Evolutionary conservation across 768 basidiomycete genomes (phyloP), one percentile per base, ranked within the genome.

Genomic region (Solioccasus polychromus): DNA sequence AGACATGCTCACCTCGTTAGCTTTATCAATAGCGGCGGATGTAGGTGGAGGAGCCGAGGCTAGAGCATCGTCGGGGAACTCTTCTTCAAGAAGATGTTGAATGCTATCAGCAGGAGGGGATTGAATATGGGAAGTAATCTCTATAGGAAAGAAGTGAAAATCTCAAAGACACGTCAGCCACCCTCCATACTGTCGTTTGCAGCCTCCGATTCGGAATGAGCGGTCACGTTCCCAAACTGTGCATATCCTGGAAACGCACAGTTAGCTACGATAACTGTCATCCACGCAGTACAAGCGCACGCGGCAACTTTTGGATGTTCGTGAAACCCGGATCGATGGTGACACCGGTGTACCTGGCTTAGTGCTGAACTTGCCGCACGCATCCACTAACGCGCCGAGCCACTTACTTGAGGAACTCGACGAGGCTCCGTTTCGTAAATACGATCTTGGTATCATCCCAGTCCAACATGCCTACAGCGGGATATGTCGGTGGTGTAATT

Each of bases 371-470:
- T 57, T 52, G 49, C 51, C 18, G 48, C 45, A 40, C 45, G 44
- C 35, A 24, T 43, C 34, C 24, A 37, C n/a, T 31, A 22, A 32
- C 24, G 23, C 19, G 15, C 9, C 36, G 36, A 46, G 30, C 18
- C 41, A 52, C 75, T 54, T 62, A 87, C 86, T 83, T 86, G 52
- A 90, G 69, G 61, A 90, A 90, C 55, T 89, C 87, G 42, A 88
- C 71, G 51, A 90, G 68, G 34, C 79, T 70, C 31, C 88, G 78
- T 58, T 90, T 90, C 12, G 85, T 89, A 61, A 90, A 89, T 23
- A 90, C 79, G 50, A 90, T 86, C 48, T 67, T 78, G 38, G 83
- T 87, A 11, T 67, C 61, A 58, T 89, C 88, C 87, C 88, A 89
- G 65, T 90, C 88, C 52, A 90, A 70, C 80, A 86, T 77, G 49